Conservation (phyloP, 257 asterid species). For the Mentha longifolia region DNA sequence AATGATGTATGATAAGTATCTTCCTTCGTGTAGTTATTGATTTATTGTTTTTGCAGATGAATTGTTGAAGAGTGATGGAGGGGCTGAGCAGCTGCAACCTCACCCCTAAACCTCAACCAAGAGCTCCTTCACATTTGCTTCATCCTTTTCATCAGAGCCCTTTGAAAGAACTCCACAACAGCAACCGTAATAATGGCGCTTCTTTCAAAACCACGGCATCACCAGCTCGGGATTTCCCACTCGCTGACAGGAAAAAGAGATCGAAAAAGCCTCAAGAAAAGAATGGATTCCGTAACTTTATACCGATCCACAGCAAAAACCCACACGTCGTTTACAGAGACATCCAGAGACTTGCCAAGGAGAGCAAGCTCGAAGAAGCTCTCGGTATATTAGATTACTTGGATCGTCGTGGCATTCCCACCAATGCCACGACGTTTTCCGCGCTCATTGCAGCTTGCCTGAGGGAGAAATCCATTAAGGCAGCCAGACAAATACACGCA, state of each 20-base stretch:
- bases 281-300: constrained; percentile 51
- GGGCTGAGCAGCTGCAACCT: constrained; percentile 44
- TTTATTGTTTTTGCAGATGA: constrained; percentile 33
- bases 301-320: constrained; percentile 66
- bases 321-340: constrained; percentile 78
- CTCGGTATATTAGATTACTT: constrained; percentile 72
- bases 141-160: constrained; percentile 37
- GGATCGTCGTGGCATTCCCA: constrained; percentile 82
- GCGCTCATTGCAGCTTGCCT: constrained; percentile 66
- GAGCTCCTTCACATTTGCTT: constrained; percentile 27
- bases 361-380: constrained; percentile 79
- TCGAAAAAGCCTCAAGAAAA: constrained; percentile 42
- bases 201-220: constrained; percentile 45
- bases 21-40: neutral
- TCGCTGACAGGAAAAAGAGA: constrained; percentile 14
- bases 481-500: constrained; percentile 64
- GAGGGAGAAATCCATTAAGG: constrained; percentile 51
- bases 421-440: constrained; percentile 74
- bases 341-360: constrained; percentile 63
- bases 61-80: constrained; percentile 46
- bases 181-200: neutral
- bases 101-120: constrained; percentile 37
- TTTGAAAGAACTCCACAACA: constrained; percentile 12
- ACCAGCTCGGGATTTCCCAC: constrained; percentile 32
- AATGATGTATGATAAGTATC: neutral